Evolutionary conservation across 2,329 filamentous ascomycete genomes (phyloP).

Genomic region (Alternaria longipes): DNA sequence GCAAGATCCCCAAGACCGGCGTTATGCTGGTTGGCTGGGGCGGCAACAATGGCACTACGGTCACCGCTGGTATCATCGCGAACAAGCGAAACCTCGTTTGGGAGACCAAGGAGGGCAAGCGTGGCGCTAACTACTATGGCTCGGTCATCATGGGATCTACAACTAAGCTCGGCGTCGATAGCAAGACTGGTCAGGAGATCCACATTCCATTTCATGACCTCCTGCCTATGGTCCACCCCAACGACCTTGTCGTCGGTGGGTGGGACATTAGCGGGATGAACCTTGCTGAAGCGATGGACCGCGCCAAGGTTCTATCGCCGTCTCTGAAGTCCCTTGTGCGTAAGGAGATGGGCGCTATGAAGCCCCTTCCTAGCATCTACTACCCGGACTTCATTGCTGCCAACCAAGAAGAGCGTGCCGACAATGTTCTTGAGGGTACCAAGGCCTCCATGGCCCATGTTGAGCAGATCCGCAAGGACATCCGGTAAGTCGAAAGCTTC

Average conservation of each 20-base stretch:
- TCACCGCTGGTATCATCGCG: conserved; percentile 95
- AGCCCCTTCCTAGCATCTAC: conserved; percentile 93
- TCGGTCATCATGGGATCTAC: conserved; percentile 97
- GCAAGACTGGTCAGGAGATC: conserved; percentile 84
- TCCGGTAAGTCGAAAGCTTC: conserved; percentile 66
- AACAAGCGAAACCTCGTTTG: conserved; percentile 87
- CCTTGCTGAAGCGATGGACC: conserved; percentile 91
- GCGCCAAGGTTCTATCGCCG: conserved; percentile 94
- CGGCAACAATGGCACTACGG: conserved; percentile 97
- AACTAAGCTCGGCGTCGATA: conserved; percentile 92
- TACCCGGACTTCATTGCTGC: conserved; percentile 99
- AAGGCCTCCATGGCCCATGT: conserved; percentile 90
- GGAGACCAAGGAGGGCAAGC: conserved; percentile 91
- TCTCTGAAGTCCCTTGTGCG: conserved; percentile 86
- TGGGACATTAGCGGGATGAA: conserved; percentile 97
- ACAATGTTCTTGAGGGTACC: conserved; percentile 84
- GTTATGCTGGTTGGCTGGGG: conserved; percentile 98
- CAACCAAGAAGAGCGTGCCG: conserved; percentile 95
- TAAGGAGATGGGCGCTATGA: conserved; percentile 92
- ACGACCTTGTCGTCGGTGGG: conserved; percentile 92
- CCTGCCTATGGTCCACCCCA: conserved; percentile 95
- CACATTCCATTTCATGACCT: conserved; percentile 96
- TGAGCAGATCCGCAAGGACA: conserved; percentile 91
- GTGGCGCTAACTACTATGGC: conserved; percentile 94
- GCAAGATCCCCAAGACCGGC: conserved; percentile 90